A percentile compares a stretch with the other conserved stretches of the same genome.
phyloP scores from a whole-genome alignment of 2,329 filamentous ascomycete species.

The Exophiala spinifera region DNA sequence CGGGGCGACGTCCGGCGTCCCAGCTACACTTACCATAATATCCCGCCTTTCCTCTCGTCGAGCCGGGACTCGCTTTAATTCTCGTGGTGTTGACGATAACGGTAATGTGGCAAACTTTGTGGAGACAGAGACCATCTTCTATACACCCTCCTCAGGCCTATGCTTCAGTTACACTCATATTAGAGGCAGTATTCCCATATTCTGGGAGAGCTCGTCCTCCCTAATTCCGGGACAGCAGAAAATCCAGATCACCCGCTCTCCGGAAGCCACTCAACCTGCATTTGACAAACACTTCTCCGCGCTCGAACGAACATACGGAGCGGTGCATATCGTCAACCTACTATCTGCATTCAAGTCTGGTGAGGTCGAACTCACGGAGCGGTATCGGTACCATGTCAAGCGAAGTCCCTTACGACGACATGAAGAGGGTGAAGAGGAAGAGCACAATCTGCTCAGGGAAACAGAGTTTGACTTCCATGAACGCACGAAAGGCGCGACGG shows the following conservation, averaged over 20 bases:
- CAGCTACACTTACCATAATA: constrained; percentile 82
- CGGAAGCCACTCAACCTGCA: constrained; percentile 86
- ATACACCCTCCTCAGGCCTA: constrained; percentile 68
- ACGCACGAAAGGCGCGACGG: constrained; percentile 79
- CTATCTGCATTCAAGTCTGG: constrained; percentile 85
- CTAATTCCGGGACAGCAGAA: constrained; percentile 91
- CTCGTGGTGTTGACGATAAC: constrained; percentile 95
- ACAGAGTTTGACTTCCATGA: constrained; percentile 97
- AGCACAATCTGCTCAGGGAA: constrained; percentile 68
- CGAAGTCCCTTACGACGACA: constrained; percentile 67
- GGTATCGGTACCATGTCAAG: constrained; percentile 74
- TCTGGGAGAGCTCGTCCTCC: constrained; percentile 92
- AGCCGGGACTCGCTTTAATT: constrained; percentile 93
- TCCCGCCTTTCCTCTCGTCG: constrained; percentile 86
- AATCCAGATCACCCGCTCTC: constrained; percentile 82
- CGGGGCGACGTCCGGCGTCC: constrained; percentile 65
- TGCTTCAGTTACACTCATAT: constrained; percentile 93
- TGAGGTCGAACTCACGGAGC: constrained; percentile 76
- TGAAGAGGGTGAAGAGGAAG: constrained; percentile 51
- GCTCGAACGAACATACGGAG: constrained; percentile 82
- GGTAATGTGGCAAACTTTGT: constrained; percentile 98
- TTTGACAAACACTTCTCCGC: constrained; percentile 93
- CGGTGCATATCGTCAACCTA: constrained; percentile 88
- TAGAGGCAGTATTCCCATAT: constrained; percentile 87
- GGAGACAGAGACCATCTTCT: constrained; percentile 93